phyloP scores from a whole-genome alignment of 345 rosid genomes.

The Murraya koenigii region DNA sequence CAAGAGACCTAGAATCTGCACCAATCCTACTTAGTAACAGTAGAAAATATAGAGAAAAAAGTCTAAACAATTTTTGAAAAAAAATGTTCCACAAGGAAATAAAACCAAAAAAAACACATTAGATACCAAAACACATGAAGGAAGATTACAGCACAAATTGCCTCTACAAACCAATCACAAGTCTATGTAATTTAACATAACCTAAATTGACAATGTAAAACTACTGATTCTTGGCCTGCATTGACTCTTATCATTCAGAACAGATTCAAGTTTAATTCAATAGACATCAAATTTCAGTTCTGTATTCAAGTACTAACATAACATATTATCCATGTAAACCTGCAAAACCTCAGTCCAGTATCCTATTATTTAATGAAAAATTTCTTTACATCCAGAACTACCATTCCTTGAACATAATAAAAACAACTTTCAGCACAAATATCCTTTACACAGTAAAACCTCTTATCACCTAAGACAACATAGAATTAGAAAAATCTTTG shows the following conservation, averaged over 20 bases:
- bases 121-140: neutral
- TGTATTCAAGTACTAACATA: neutral
- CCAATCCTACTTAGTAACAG: neutral
- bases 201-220: neutral
- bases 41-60: neutral
- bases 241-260: neutral
- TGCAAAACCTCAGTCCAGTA: neutral
- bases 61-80: neutral
- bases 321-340: neutral
- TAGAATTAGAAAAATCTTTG: neutral
- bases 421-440: neutral
- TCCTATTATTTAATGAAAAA: neutral
- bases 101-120: neutral
- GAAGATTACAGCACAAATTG: neutral
- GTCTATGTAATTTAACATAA: neutral
- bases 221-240: neutral
- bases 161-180: neutral
- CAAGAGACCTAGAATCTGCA: neutral
- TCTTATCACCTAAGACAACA: neutral
- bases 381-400: neutral
- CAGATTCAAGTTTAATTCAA: neutral
- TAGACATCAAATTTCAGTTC: neutral
- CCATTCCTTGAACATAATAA: neutral
- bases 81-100: neutral
- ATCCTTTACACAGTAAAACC: neutral